A percentile compares a stretch with the other conserved stretches of the same genome.
phyloP scores from a whole-genome alignment of 805 yeast genomes.

The Zygosaccharomyces kombuchaensis region DNA sequence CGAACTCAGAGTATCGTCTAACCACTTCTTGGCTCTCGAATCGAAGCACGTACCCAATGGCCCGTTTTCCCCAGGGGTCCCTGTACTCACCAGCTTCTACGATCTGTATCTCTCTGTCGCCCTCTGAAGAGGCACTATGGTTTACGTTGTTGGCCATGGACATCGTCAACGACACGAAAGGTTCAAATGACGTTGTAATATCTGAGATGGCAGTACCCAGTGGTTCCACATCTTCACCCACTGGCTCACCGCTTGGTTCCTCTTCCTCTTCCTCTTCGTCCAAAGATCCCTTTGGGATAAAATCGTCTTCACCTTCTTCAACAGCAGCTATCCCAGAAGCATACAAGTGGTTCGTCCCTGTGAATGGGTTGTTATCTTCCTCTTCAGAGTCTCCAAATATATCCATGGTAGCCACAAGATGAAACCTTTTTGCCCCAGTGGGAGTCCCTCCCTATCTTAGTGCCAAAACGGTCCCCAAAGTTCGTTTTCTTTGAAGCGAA shows the following conservation, averaged over 20 bases:
- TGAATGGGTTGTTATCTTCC: slow-evolving; percentile 39
- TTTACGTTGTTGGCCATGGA: slow-evolving; percentile 21
- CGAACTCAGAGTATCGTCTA: slow-evolving; percentile 90
- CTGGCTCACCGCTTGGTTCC: background rate
- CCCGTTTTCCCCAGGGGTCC: slow-evolving; percentile 73
- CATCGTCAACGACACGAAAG: slow-evolving; percentile 29
- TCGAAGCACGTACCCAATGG: slow-evolving; percentile 76
- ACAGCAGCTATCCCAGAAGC: slow-evolving; percentile 37
- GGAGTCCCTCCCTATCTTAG: background rate
- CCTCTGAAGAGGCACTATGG: slow-evolving; percentile 1
- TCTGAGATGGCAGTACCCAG: slow-evolving; percentile 1
- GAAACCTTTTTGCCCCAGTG: background rate
- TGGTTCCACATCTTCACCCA: slow-evolving; percentile 1
- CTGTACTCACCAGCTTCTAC: slow-evolving; percentile 81
- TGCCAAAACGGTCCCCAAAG: background rate
- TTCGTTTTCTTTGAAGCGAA: slow-evolving; percentile 5
- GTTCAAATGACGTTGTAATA: slow-evolving; percentile 16
- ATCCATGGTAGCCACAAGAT: slow-evolving; percentile 14
- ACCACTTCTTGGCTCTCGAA: slow-evolving; percentile 58
- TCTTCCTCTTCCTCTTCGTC: slow-evolving; percentile 8
- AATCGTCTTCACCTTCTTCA: slow-evolving; percentile 18
- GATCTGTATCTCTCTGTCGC: slow-evolving; percentile 40
- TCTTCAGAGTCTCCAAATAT: slow-evolving; percentile 28
- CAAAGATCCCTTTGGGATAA: slow-evolving; percentile 11
- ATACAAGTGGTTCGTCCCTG: slow-evolving; percentile 36